Percentiles rank a stretch among this genome's conserved stretches.
Evolutionary conservation across 495 filamentous ascomycete genomes (phyloP).

Genomic region (Cladorrhinum samala): DNA sequence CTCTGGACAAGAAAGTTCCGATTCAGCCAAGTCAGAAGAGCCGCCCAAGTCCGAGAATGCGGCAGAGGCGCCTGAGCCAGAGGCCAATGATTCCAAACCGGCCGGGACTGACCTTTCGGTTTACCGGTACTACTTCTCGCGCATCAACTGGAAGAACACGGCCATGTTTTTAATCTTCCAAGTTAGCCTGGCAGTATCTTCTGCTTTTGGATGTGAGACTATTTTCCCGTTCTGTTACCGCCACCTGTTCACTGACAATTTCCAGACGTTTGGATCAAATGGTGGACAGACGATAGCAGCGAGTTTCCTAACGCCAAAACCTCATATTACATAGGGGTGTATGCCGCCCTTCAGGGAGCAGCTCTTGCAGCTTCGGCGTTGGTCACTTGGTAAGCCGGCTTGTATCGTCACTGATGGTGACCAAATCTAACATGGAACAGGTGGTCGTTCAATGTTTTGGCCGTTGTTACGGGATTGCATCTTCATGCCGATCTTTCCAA

Average conservation of each 20-base stretch:
- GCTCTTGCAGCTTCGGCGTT: background rate
- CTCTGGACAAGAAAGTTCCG: background rate
- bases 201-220: background rate
- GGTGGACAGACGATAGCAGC: slow-evolving; percentile 1
- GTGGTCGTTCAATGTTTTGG: background rate
- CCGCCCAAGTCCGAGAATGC: background rate
- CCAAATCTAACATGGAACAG: background rate
- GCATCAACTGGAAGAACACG: slow-evolving; percentile 4
- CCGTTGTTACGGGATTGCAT: background rate
- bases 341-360: slow-evolving; percentile 22
- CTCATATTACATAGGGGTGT: slow-evolving; percentile 48
- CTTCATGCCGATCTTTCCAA: slow-evolving; percentile 7
- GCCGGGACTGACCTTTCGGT: background rate
- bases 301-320: background rate
- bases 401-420: background rate
- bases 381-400: background rate
- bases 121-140: background rate
- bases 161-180: background rate
- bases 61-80: background rate
- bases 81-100: background rate
- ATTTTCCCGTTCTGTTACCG: background rate
- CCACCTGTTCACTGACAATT: background rate
- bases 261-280: slow-evolving; percentile 2
- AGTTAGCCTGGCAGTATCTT: background rate
- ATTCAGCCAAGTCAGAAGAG: background rate